Base-by-base conservation (phyloP, 305 asterid species). In the Nicotiana rustica region DNA sequence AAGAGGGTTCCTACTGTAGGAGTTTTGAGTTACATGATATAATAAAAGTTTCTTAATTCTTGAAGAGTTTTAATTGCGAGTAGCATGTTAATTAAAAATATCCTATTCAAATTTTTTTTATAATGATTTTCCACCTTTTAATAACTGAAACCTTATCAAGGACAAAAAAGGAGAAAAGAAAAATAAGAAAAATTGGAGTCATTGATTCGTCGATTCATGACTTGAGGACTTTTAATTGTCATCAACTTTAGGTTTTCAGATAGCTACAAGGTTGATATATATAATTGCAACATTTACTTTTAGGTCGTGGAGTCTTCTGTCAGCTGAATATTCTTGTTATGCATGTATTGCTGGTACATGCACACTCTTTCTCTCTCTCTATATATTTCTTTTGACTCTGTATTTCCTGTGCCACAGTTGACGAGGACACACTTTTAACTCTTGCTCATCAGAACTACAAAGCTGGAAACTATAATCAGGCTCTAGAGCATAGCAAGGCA, bases 371-470 rank as follows among this genome's bases (percentile, higher is more conserved):
- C 17, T 2, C 71, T 9, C 52, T 14, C 5, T 38, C 21, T 29
- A 25, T 66, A 17, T 25, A 15, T 75, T 14, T 18, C 7, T 79
- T 41, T 10, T 68, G 75, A 67, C 15, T 31, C 82, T 67, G 83
- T 68, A 55, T 52, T 80, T 85, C 85, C 33, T 52, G 49, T 86
- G 84, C 61, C 85, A 81, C 93, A 96, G 99, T 91, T 88, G 99
- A 94, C 87, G 99, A 93, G 78, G 98, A 94, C 81, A 82, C 86
- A 83, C 94, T 94, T 77, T 86, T 93, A 94, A 87, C 79, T 84
- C 94, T 93, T 86, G 97, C 98, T 83, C 98, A 96, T 85, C 97
- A 96, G 88, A 93, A 92, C 81, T 96, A 96, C 89, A 94, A 91
- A 87, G 88, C 90, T 85, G 98, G 97, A 80, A 92, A 92, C 85